Base-by-base conservation (phyloP, 306 rosid species). In the Lablab purpureus region DNA sequence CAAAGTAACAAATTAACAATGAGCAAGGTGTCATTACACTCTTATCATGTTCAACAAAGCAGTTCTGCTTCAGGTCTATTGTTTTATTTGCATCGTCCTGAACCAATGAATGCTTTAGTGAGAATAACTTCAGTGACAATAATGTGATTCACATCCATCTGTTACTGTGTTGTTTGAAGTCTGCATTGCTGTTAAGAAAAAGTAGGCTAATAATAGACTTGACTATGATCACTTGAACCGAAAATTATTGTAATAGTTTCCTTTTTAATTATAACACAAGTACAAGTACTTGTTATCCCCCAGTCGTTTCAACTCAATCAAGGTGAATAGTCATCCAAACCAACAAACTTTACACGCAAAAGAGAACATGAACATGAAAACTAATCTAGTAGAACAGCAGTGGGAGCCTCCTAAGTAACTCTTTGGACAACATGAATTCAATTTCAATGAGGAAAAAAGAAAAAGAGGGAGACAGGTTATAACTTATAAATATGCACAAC, bases 1-100 rank as follows among this genome's bases (percentile, higher is more conserved):
- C 19, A 60, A 64, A n/a, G n/a, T n/a, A n/a, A n/a, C n/a, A n/a
- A 64, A 83, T 55, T 67, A 77, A 81, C 70, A 30, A 79, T 3
- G 59, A 76, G 76, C 60, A 79, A 84, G 80, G 73, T 84, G 82
- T 85, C 75, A 78, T 89, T 94, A 95, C 99, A 88, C 83, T 91
- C 88, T 91, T 89, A 85, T 95, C 99, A 8, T 95, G 91, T 72
- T 95, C 94, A 75, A 95, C 86, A 76, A 85, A 77, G 80, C 73
- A 59, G 75, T 84, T 78, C 74, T 89, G 87, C 80, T 83, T 84
- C 79, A 83, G 77, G 47, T 89, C 86, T 40, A 80, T 76, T 51
- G 89, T 84, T 81, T 89, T 91, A 76, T 87, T 79, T 28, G 88
- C 92, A 71, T 95, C 97, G 65, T 74, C 99, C 99, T 95, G 96